Conservation (phyloP, 176 grass and related monocot genomes). For the Tillandsia leiboldiana region DNA sequence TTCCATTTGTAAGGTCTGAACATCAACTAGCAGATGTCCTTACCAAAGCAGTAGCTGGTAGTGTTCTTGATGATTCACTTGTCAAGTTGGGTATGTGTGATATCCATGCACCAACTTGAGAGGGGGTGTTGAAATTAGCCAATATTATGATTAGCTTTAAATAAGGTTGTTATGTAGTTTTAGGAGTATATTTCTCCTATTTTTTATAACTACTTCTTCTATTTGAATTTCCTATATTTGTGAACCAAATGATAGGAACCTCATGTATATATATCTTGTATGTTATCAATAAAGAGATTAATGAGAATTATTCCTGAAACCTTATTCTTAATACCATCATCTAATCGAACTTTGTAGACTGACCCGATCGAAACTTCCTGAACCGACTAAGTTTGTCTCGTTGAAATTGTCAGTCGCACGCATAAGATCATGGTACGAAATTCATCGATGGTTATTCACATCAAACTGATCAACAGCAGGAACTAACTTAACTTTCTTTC, state of each 20-base stretch:
- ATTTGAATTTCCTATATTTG: too few species aligned
- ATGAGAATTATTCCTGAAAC: too few species aligned
- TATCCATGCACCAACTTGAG: constrained; percentile 2
- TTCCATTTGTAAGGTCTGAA: constrained; percentile 4
- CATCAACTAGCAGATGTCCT: constrained; percentile 9
- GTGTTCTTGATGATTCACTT: neutral
- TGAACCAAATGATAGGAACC: too few species aligned
- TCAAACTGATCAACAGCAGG: neutral
- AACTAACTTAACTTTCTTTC: neutral
- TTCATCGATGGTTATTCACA: constrained; percentile 13
- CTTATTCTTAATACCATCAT: neutral
- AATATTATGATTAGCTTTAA: too few species aligned
- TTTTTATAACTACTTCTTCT: too few species aligned
- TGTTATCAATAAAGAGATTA: too few species aligned
- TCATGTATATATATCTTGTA: too few species aligned
- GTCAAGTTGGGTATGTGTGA: neutral
- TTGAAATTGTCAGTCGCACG: constrained; percentile 33
- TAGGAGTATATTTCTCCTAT: too few species aligned
- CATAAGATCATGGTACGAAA: constrained; percentile 32
- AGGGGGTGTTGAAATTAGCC: neutral
- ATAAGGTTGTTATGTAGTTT: too few species aligned
- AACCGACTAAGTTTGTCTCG: constrained; percentile 7
- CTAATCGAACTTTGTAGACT: neutral
- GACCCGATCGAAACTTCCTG: neutral
- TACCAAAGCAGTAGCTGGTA: constrained; percentile 5